Conservation (phyloP, 306 rosid species). For the Castanopsis chinensis region DNA sequence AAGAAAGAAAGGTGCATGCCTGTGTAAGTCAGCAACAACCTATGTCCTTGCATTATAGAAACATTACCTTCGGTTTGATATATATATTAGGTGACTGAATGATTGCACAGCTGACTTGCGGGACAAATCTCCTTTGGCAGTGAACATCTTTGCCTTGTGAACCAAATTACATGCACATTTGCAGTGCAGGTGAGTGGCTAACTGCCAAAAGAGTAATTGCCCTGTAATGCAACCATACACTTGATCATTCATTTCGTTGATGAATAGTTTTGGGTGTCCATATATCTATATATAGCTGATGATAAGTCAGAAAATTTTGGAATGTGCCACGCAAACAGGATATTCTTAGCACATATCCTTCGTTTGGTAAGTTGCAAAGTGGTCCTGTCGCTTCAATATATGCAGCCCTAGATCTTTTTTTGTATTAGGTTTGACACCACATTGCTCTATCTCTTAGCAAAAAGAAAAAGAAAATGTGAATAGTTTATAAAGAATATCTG, state of each 20-base stretch:
- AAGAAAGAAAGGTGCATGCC: too few relatives aligned
- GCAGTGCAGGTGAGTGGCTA: background rate
- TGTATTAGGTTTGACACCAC: too few relatives aligned
- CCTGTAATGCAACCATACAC: slow-evolving; percentile 56
- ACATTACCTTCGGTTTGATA: background rate
- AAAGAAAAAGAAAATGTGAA: too few relatives aligned
- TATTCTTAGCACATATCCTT: too few relatives aligned
- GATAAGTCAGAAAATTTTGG: background rate
- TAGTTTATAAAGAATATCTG: too few relatives aligned
- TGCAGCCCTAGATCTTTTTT: too few relatives aligned
- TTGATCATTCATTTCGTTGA: background rate
- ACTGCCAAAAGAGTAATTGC: slow-evolving; percentile 62
- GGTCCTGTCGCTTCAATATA: too few relatives aligned
- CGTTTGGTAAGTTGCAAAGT: too few relatives aligned
- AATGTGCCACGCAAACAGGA: too few relatives aligned
- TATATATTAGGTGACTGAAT: background rate
- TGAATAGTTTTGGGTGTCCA: background rate
- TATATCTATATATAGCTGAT: slow-evolving; percentile 27
- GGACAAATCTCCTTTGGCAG: slow-evolving; percentile 86
- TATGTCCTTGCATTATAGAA: too few relatives aligned
- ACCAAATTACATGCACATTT: background rate
- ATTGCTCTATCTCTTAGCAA: too few relatives aligned
- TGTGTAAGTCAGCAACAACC: too few relatives aligned
- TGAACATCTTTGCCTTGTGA: slow-evolving; percentile 20
- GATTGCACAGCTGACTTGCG: slow-evolving; percentile 42